These are phyloP conservation scores for Kuraishia ogatae DNA, from an alignment of 805 yeast genomes.

Conservation along the genomic window DNA sequence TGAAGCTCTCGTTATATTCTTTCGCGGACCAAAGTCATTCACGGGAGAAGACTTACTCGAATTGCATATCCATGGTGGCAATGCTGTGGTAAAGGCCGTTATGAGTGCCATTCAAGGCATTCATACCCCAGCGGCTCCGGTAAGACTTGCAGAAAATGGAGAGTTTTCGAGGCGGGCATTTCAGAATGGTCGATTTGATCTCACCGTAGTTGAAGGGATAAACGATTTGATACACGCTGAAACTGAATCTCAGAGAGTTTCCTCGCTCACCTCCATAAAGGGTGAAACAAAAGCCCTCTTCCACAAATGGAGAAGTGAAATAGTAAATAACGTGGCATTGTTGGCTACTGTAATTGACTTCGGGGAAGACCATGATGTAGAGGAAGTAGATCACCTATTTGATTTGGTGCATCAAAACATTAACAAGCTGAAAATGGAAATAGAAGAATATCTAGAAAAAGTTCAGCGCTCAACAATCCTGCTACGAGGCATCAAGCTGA, in stretches of 20 bases:
- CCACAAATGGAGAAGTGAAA: slow-evolving; percentile 53
- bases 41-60: slow-evolving; percentile 92
- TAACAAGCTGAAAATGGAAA: slow-evolving; percentile 30
- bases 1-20: slow-evolving; percentile 64
- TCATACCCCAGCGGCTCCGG: slow-evolving; percentile 36
- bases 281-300: slow-evolving; percentile 57
- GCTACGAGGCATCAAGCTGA: slow-evolving; percentile 62
- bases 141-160: slow-evolving; percentile 86
- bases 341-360: slow-evolving; percentile 89
- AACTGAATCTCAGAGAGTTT: slow-evolving; percentile 77
- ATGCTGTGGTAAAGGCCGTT: slow-evolving; percentile 69
- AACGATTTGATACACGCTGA: slow-evolving; percentile 87
- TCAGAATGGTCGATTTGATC: slow-evolving; percentile 71
- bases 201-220: slow-evolving; percentile 88
- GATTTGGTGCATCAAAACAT: slow-evolving; percentile 38
- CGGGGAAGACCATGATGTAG: slow-evolving; percentile 87
- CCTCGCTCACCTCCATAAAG: slow-evolving; percentile 64
- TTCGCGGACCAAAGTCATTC: slow-evolving; percentile 67
- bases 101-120: slow-evolving; percentile 48
- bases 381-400: slow-evolving; percentile 49
- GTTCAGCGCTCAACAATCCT: slow-evolving; percentile 55
- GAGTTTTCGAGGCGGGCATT: slow-evolving; percentile 88
- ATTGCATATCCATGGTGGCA: slow-evolving; percentile 91
- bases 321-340: slow-evolving; percentile 62
- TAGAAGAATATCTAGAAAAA: slow-evolving; percentile 33